phyloP scores from a whole-genome alignment of 2,329 filamentous ascomycete species.

The Aspergillus aculeatinus region DNA sequence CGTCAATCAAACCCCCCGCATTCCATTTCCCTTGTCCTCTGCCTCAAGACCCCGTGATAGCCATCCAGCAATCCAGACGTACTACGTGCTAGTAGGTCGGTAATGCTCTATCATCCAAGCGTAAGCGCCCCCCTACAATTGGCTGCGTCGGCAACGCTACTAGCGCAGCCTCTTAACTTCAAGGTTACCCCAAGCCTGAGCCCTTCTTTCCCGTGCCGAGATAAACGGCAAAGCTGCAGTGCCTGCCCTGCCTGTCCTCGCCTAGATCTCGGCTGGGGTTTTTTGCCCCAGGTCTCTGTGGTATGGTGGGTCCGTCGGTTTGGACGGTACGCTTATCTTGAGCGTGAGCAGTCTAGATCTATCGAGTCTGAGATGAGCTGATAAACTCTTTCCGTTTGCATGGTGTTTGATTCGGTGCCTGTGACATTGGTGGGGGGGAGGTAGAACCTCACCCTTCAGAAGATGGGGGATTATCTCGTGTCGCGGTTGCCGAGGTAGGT shows the following conservation, averaged over 20 bases:
- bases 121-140: background rate
- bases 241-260: background rate
- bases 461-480: too few species aligned
- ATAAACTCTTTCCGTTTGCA: too few species aligned
- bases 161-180: background rate
- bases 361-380: too few species aligned
- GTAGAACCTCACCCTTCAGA: too few species aligned
- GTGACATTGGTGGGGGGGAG: too few species aligned
- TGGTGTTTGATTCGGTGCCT: too few species aligned
- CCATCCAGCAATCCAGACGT: background rate
- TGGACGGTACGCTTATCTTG: background rate
- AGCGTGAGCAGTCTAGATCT: too few species aligned
- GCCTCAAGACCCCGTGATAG: background rate
- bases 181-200: too few species aligned
- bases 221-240: background rate
- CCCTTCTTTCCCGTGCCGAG: background rate
- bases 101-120: background rate
- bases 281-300: background rate
- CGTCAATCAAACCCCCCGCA: too few species aligned
- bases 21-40: too few species aligned
- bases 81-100: too few species aligned
- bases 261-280: background rate
- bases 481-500: too few species aligned
- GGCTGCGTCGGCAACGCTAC: background rate
- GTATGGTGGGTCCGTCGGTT: background rate